A percentile compares a stretch with the other conserved stretches of the same genome.
Conservation (phyloP, 208 protist species). For the Lotmaria passim region DNA sequence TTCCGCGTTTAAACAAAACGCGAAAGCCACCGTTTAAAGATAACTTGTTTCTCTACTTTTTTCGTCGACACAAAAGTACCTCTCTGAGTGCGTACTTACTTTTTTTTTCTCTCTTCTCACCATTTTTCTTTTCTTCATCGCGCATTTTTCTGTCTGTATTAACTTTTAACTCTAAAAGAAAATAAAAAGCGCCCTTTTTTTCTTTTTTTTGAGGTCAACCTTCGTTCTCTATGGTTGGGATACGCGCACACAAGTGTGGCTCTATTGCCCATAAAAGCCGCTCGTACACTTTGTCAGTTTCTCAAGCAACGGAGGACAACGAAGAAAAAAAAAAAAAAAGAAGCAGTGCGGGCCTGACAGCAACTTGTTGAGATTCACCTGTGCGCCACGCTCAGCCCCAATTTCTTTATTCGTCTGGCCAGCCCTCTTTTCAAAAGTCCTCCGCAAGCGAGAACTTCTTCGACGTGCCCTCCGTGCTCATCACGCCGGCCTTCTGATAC, state of each 20-base stretch:
- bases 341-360: no score
- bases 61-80: no score
- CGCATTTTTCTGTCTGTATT: neutral
- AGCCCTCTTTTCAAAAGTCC: conserved; percentile 81
- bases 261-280: no score
- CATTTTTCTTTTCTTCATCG: neutral
- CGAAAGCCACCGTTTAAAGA: no score
- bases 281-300: no score
- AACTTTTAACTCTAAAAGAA: no score
- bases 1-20: conserved; percentile 5
- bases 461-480: conserved; percentile 70
- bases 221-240: no score
- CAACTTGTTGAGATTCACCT: neutral
- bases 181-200: no score
- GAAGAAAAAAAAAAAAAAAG: neutral
- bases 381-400: neutral
- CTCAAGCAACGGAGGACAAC: neutral
- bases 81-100: neutral
- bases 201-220: no score
- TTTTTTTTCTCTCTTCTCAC: neutral
- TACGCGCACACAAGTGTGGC: no score
- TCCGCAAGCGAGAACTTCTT: conserved; percentile 91
- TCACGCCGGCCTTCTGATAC: conserved; percentile 98
- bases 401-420: neutral
- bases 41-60: no score